Evolutionary conservation across 139 green algal genomes (phyloP), one percentile per base, ranked within the genome.

Genomic region (Coelastrella sp.): DNA sequence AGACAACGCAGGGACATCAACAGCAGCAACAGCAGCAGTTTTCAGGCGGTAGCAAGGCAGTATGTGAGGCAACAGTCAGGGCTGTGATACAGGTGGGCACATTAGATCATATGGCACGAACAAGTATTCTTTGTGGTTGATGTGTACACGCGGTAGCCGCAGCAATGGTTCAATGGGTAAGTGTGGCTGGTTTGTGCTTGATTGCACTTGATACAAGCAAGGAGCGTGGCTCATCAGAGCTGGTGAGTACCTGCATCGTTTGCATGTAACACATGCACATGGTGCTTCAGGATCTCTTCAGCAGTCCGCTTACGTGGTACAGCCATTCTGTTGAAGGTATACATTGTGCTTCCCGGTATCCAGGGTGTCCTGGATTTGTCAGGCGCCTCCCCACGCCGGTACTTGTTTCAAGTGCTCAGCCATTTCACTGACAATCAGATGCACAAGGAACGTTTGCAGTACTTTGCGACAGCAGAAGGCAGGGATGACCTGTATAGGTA

Each of bases 341-440:
- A n/a, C n/a, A n/a, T n/a, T n/a, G n/a, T n/a, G n/a, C n/a, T n/a
- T n/a, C n/a, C n/a, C n/a, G n/a, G n/a, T n/a, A n/a, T 96, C 19
- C 85, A 86, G 43, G 96, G 94, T 7, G 92, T 91, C 13, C 66
- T 99, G 69, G 97, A 99, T 83, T 71, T 98, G 3, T 81, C 57
- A 3, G 94, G 94, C 19, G 93, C 90, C 23, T 94, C 92, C 0
- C 97, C 97, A 0, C 79, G 96, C 25, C 90, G 95, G 17, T 96
- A 93, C 84, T 95, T 99, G 68, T 98, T 99, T 84, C 89, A 98
- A 92, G 87, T 97, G 84, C 83, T 96, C 75, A 67, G 60, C 1
- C 76, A 89, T 63, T 97, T 94, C 66, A 89, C 93, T 0, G 60
- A 45, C 0, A 37, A 82, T 0, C 79, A 90, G 60, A 34, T 87